Evolutionary conservation across 148 eudicot species (phyloP).

Genomic region (Persicaria tinctoria): DNA sequence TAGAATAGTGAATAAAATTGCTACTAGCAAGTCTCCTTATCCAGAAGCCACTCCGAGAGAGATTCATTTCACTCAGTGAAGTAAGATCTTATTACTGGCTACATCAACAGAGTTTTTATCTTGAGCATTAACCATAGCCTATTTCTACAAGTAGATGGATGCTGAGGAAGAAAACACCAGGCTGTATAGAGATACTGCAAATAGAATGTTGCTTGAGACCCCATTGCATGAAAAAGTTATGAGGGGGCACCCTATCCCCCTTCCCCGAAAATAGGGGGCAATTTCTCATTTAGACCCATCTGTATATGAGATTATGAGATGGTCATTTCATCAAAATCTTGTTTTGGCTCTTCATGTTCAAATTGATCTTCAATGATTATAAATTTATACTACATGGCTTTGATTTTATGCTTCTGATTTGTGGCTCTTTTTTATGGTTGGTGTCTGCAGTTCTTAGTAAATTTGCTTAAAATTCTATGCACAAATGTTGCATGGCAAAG

Average conservation of each 20-base stretch:
- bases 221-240: background rate
- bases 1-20: background rate
- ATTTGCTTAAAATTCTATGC: conserved; percentile 72
- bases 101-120: too few relatives aligned
- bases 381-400: background rate
- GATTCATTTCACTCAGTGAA: too few relatives aligned
- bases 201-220: background rate
- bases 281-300: background rate
- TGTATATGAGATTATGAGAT: background rate
- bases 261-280: background rate
- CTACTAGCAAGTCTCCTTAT: too few relatives aligned
- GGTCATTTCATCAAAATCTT: background rate
- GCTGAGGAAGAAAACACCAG: background rate
- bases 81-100: too few relatives aligned
- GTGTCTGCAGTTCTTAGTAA: conserved; percentile 62
- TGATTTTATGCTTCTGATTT: conserved; percentile 14
- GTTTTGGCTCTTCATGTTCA: background rate
- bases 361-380: background rate
- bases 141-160: background rate
- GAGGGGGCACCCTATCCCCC: background rate
- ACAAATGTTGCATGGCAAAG: conserved; percentile 98
- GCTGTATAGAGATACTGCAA: background rate
- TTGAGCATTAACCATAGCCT: too few relatives aligned
- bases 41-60: too few relatives aligned
- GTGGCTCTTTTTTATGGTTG: conserved; percentile 11